These are phyloP conservation scores for Neurospora hispaniola DNA, from an alignment of 495 filamentous ascomycete genomes.

Conservation along the genomic window DNA sequence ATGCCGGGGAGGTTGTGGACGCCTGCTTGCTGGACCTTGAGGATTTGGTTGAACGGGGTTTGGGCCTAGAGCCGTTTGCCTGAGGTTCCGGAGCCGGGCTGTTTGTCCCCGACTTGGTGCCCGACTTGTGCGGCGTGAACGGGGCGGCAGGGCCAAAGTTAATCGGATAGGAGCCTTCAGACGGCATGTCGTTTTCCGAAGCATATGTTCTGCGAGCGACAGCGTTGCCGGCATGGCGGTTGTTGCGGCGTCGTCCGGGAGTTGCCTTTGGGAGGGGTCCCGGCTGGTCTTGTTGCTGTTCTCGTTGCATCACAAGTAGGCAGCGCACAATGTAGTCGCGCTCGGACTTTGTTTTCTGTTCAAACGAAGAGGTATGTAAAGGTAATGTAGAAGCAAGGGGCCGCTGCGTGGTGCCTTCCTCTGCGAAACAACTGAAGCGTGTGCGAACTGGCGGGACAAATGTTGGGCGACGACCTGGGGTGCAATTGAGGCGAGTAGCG, in stretches of 20 bases:
- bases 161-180: slow-evolving; percentile 10
- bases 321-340: background rate
- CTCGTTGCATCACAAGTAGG: slow-evolving; percentile 16
- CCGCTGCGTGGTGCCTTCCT: background rate
- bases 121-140: slow-evolving; percentile 28
- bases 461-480: background rate
- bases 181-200: slow-evolving; percentile 38
- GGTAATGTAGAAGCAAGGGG: background rate
- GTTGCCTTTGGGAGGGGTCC: slow-evolving; percentile 19
- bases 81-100: slow-evolving; percentile 16
- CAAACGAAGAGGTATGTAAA: slow-evolving; percentile 7
- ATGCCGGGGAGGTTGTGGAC: slow-evolving; percentile 19
- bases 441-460: background rate
- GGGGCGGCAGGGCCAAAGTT: slow-evolving; percentile 18
- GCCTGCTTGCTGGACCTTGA: slow-evolving; percentile 24
- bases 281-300: slow-evolving; percentile 10
- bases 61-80: slow-evolving; percentile 13
- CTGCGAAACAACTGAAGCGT: background rate
- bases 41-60: slow-evolving; percentile 26
- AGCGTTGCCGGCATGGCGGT: slow-evolving; percentile 23
- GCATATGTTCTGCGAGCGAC: slow-evolving; percentile 33
- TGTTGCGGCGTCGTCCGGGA: slow-evolving; percentile 31
- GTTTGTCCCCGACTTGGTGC: slow-evolving; percentile 15
- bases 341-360: background rate
- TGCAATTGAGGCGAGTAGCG: background rate